phyloP scores from a whole-genome alignment of 371 early-diverging fungal genomes.

The Mucor irregularis region DNA sequence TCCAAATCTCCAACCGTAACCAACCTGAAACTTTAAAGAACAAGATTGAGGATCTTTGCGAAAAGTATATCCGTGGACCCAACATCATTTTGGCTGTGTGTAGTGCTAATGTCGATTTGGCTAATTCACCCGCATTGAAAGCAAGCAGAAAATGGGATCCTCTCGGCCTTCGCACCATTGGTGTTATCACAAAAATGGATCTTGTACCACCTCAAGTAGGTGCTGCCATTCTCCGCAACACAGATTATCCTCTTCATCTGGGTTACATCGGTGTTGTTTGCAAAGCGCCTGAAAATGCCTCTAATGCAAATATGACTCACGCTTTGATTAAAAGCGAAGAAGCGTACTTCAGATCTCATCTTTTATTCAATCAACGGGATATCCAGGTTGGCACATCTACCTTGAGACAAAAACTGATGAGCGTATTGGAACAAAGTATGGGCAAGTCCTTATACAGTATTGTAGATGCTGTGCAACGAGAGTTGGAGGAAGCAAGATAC shows the following conservation, averaged over 20 bases:
- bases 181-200: slow-evolving; percentile 99
- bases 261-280: slow-evolving; percentile 99
- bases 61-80: slow-evolving; percentile 89
- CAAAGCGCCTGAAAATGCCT: slow-evolving; percentile 54
- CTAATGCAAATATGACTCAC: slow-evolving; percentile 54
- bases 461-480: slow-evolving; percentile 86
- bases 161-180: slow-evolving; percentile 92
- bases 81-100: slow-evolving; percentile 98
- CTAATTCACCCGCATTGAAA: slow-evolving; percentile 97
- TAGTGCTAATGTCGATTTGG: slow-evolving; percentile 98
- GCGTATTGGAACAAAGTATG: slow-evolving; percentile 93
- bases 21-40: slow-evolving; percentile 94
- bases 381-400: slow-evolving; percentile 84
- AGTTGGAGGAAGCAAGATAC: slow-evolving; percentile 93
- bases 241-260: slow-evolving; percentile 89
- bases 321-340: slow-evolving; percentile 76
- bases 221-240: slow-evolving; percentile 83
- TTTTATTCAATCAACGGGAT: slow-evolving; percentile 63
- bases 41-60: slow-evolving; percentile 92
- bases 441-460: slow-evolving; percentile 77
- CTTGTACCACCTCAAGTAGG: slow-evolving; percentile 88
- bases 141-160: slow-evolving; percentile 95
- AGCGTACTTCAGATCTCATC: slow-evolving; percentile 64
- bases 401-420: slow-evolving; percentile 80
- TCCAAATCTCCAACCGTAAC: slow-evolving; percentile 92